These are phyloP conservation scores for Protomyces arabidopsidicola DNA, from an alignment of 1,139 yeast genomes.

Conservation along the genomic window DNA sequence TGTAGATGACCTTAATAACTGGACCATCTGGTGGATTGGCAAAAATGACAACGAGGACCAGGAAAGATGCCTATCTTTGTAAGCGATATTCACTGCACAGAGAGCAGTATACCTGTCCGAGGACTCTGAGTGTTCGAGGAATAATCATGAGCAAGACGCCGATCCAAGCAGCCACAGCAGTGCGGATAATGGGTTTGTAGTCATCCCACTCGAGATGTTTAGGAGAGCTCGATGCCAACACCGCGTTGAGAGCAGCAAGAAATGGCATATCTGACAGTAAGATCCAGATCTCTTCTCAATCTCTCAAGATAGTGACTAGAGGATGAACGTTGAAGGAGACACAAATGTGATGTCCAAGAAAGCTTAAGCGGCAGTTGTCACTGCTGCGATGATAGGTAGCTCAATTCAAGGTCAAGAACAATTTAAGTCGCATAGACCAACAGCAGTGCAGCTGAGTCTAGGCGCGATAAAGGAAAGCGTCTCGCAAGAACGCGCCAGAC, in stretches of 20 bases:
- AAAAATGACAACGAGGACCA: slow-evolving; percentile 26
- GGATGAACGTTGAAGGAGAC: too few species aligned
- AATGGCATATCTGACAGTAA: background rate
- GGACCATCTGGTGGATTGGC: slow-evolving; percentile 29
- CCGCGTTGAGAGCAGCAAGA: background rate
- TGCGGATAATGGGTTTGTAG: slow-evolving; percentile 27
- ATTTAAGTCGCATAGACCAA: too few species aligned
- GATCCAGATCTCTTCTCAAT: too few species aligned
- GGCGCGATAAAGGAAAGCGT: too few species aligned
- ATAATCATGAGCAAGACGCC: slow-evolving; percentile 27
- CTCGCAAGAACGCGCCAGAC: too few species aligned
- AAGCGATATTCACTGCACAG: too few species aligned
- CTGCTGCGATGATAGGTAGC: too few species aligned
- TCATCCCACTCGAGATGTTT: slow-evolving; percentile 8
- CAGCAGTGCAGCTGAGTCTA: too few species aligned
- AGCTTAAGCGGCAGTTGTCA: too few species aligned
- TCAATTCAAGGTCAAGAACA: too few species aligned
- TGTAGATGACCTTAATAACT: slow-evolving; percentile 21
- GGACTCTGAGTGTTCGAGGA: slow-evolving; percentile 15
- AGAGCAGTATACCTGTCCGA: slow-evolving; percentile 22
- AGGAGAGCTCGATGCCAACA: background rate
- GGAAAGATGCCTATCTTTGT: slow-evolving; percentile 19
- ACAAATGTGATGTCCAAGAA: too few species aligned
- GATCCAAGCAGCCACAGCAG: slow-evolving; percentile 28
- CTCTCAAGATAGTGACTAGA: too few species aligned